Percentiles rank a stretch among this genome's conserved stretches.
These are phyloP conservation scores for Colletotrichum chlorophyti DNA, from an alignment of 2,329 filamentous ascomycete genomes.

Conservation along the genomic window DNA sequence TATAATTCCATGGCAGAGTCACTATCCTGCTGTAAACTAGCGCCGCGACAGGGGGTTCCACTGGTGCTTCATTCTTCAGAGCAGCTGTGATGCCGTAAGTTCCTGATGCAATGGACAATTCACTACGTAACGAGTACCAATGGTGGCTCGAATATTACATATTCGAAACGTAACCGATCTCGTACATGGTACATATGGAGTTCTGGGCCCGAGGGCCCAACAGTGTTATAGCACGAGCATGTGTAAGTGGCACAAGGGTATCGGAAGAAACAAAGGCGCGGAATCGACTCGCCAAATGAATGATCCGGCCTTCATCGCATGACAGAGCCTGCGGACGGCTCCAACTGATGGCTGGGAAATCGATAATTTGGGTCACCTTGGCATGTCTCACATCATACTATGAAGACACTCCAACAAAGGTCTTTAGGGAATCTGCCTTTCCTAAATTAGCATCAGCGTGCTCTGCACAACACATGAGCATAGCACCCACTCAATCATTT, in stretches of 20 bases:
- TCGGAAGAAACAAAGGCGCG: too few relatives aligned
- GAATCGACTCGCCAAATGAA: too few relatives aligned
- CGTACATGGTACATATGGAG: constrained; percentile 7
- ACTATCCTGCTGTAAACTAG: neutral
- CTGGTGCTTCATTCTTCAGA: neutral
- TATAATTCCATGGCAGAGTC: neutral
- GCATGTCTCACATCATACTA: too few relatives aligned
- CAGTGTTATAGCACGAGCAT: constrained; percentile 4
- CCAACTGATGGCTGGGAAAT: too few relatives aligned
- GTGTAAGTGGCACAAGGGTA: constrained; percentile 1
- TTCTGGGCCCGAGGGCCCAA: neutral
- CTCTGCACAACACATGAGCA: neutral
- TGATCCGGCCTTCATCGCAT: too few relatives aligned
- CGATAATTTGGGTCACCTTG: neutral
- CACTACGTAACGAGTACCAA: constrained; percentile 16
- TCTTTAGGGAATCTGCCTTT: too few relatives aligned
- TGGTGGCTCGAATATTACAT: neutral
- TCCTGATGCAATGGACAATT: neutral
- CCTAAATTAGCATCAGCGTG: neutral
- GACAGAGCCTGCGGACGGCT: too few relatives aligned
- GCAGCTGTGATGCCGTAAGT: neutral
- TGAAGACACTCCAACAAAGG: neutral
- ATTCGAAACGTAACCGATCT: neutral
- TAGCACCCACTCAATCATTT: neutral
- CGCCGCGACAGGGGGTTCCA: too few relatives aligned